Base-by-base conservation (phyloP, 2,329 filamentous ascomycete species). In the Cercospora zeina region DNA sequence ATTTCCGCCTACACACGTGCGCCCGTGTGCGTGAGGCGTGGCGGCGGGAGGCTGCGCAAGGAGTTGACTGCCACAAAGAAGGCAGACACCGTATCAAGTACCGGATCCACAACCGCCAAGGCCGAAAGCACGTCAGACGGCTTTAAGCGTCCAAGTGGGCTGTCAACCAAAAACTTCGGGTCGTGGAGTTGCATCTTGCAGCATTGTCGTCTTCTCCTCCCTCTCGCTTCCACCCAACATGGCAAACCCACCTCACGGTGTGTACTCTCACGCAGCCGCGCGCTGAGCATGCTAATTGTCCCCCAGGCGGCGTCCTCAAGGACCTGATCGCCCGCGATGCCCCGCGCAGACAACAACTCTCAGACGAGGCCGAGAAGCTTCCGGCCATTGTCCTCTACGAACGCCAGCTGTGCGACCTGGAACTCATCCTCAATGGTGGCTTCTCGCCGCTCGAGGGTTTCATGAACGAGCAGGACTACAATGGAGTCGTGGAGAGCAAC, bases 371-470 rank as follows among this genome's bases (percentile, higher is more conserved):
- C 45, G 93, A 96, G 83, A 88, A 76, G 33, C 87, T 97, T 50
- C 91, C 92, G 37, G 90, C 93, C 37, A 83, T 99, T 70, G 81
- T 89, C 63, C 87, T 99, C 69, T 89, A 86, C 56, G 95, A 99
- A 84, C 88, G 95, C 73, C 95, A 99, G 80, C 87, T 99, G 54
- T 99, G 95, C 80, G 95, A 99, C 84, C 85, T 99, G 70, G 95
- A 99, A 81, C 81, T 99, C 79, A 92, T 99, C 74, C 87, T 99
- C 78, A 97, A 92, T 78, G 95, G 95, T 76, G 95, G 95, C 69
- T 99, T 99, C 83, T 97, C 93, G 68, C 95, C 95, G 63, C 86
- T 99, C 42, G 93, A 99, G 86, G 95, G 93, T 74, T 99, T 99
- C 83, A 89, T 99, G 89, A 96, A 86, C 78, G 87, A 99, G 83